phyloP scores from a whole-genome alignment of 768 basidiomycete genomes.

The Neoboletus subvelutipes region DNA sequence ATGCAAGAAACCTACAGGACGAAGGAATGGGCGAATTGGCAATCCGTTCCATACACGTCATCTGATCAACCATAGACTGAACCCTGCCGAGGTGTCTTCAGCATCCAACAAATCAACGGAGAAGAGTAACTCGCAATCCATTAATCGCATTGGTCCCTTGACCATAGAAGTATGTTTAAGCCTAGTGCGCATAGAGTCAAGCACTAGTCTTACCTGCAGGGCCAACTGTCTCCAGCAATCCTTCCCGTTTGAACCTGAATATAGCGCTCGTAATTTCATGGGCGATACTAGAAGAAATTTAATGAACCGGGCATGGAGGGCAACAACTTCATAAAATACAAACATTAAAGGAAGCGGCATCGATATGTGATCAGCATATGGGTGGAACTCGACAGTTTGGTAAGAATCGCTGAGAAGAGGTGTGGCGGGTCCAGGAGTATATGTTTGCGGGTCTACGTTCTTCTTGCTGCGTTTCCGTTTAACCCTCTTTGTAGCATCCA shows the following conservation, averaged over 20 bases:
- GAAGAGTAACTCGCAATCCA: constrained; percentile 46
- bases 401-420: constrained; percentile 62
- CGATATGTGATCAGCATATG: constrained; percentile 55
- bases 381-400: constrained; percentile 59
- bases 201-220: constrained; percentile 61
- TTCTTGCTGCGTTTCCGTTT: constrained; percentile 74
- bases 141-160: constrained; percentile 78
- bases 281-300: constrained; percentile 54
- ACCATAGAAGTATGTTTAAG: constrained; percentile 1
- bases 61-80: constrained; percentile 80
- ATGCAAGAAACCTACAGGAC: constrained; percentile 50
- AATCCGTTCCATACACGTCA: constrained; percentile 87
- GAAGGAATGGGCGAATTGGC: constrained; percentile 84
- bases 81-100: constrained; percentile 46
- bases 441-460: constrained; percentile 26
- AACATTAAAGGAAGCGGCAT: constrained; percentile 84
- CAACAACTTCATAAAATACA: constrained; percentile 20
- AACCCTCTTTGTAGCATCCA: constrained; percentile 66
- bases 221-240: constrained; percentile 84
- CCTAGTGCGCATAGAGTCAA: not conserved
- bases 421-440: constrained; percentile 42
- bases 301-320: not conserved
- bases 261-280: constrained; percentile 73
- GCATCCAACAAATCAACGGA: not conserved
- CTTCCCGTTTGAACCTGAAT: constrained; percentile 75